Base-by-base conservation (phyloP, 2,329 filamentous ascomycete genomes). In the Lasiodiplodia theobromae region DNA sequence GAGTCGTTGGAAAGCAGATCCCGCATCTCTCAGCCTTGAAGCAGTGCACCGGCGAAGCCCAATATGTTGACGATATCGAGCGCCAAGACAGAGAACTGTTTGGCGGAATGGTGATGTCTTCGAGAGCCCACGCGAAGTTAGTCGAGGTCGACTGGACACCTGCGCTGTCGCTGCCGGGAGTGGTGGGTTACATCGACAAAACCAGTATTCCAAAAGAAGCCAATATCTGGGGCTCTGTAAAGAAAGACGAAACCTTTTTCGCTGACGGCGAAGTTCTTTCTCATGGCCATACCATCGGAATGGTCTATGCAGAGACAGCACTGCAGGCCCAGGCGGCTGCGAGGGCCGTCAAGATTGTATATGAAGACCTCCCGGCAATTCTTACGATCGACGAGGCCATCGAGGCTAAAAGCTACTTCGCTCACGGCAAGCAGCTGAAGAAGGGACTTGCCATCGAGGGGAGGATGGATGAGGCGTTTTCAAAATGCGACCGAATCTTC, bases 311-410 rank as follows among this genome's bases (percentile, higher is more conserved):
- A 0, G 92, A 89, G 4, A 91, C 91, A 4, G 89, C 93, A 0
- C 86, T 90, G 62, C 86, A 89, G 70, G 95, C 95, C 1, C 89
- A 92, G 65, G 91, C 93, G 67, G 95, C 90, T 67, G 92, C 92
- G 0, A 88, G 92, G 70, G 93, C 92, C 2, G 94, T 98, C 66
- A 92, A 90, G 76, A 84, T 98, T 0, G 90, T 94, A 71, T 98
- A 98, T 71, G 93, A 97, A 77, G 93, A 95, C 28, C 82, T 97
- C 2, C 92, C 93, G 0, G 88, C 92, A 0, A 91, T 98, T 31
- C 89, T 97, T 71, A 95, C 92, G 0, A 98, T 98, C 70, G 95
- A 98, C 76, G 94, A 98, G 75, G 95, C 95, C 0, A 97, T 98
- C 56, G 91, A 93, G 74, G 87, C 92, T 54, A 86, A 94, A 69